Evolutionary conservation across 305 asterid genomes (phyloP).

Genomic region (Fraxinus sp.): DNA sequence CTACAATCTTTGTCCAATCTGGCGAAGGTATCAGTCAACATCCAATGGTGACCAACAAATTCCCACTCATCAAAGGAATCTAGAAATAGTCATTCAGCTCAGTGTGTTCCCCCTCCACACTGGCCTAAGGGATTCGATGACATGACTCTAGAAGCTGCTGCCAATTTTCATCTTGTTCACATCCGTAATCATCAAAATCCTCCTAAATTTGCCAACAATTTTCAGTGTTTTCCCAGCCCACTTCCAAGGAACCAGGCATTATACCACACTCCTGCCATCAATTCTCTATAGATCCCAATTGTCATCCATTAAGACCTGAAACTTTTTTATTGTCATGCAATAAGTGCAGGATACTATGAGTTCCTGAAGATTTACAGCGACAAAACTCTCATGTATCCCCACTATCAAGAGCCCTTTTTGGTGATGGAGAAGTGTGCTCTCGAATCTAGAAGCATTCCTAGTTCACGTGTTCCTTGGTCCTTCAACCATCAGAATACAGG

Average conservation of each 20-base stretch:
- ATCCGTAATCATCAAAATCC: neutral
- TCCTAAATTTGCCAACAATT: neutral
- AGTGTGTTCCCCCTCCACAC: neutral
- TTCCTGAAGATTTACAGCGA: slow-evolving; percentile 27
- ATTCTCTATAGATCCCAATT: neutral
- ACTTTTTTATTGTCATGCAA: slow-evolving; percentile 44
- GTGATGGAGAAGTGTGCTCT: slow-evolving; percentile 35
- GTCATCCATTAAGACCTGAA: slow-evolving; percentile 17
- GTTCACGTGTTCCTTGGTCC: neutral
- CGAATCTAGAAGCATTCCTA: slow-evolving; percentile 17
- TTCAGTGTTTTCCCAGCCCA: neutral
- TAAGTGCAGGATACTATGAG: slow-evolving; percentile 29
- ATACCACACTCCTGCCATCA: neutral
- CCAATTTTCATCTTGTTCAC: neutral
- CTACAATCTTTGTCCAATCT: slow-evolving; percentile 1
- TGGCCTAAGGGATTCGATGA: no score
- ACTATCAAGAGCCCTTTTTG: slow-evolving; percentile 32
- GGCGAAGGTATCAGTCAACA: neutral
- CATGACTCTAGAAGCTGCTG: no score
- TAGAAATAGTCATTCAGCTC: neutral
- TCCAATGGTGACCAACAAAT: neutral
- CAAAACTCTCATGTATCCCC: slow-evolving; percentile 28
- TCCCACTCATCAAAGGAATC: neutral
- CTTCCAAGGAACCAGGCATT: neutral
- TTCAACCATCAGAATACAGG: slow-evolving; percentile 23